Evolutionary conservation across 805 yeast genomes (phyloP).

Genomic region (Maudiozyma bulderi): DNA sequence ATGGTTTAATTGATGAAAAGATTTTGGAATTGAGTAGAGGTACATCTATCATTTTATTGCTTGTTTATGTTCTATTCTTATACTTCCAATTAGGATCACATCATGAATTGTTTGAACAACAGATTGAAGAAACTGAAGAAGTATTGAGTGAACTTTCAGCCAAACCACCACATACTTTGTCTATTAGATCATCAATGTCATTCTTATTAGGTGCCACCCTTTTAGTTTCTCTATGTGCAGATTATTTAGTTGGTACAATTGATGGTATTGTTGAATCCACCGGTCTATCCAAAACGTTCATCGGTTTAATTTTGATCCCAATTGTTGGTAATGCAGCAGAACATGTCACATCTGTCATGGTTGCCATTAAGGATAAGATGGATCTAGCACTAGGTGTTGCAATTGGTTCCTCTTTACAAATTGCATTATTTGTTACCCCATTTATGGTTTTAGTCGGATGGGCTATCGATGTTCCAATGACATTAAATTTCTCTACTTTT

Average conservation of each 20-base stretch:
- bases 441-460: conserved; percentile 93
- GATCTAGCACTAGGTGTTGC: conserved; percentile 96
- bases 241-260: conserved; percentile 85
- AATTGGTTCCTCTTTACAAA: conserved; percentile 89
- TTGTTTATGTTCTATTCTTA: conserved; percentile 69
- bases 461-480: conserved; percentile 85
- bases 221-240: conserved; percentile 84
- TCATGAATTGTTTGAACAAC: conserved; percentile 57
- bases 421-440: conserved; percentile 91
- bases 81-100: conserved; percentile 87
- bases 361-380: conserved; percentile 94
- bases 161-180: conserved; percentile 31
- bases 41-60: conserved; percentile 67
- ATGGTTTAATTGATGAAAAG: conserved; percentile 29
- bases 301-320: conserved; percentile 88
- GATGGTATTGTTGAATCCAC: conserved; percentile 77
- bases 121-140: conserved; percentile 34
- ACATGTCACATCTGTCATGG: conserved; percentile 92
- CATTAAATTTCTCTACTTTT: conserved; percentile 80
- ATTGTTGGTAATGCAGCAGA: conserved; percentile 98
- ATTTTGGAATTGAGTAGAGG: conserved; percentile 77
- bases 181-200: conserved; percentile 43
- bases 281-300: conserved; percentile 87
- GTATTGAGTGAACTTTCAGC: conserved; percentile 17
- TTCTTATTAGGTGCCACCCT: conserved; percentile 57